Base-by-base conservation (phyloP, 2,329 filamentous ascomycete genomes). In the Ramularia endophylla region DNA sequence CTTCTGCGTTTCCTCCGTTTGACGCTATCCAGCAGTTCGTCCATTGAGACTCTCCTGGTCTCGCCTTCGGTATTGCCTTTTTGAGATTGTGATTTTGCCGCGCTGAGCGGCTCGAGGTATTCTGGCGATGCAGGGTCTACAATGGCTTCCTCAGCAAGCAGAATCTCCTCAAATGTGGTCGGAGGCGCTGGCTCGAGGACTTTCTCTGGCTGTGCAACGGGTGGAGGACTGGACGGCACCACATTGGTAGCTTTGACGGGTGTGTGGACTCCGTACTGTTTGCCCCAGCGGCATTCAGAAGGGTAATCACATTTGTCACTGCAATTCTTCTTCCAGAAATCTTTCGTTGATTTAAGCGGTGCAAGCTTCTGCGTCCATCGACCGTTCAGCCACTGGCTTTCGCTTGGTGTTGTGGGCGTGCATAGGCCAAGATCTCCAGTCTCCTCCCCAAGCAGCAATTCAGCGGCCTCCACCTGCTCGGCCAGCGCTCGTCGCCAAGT, bases 241-340 rank as follows among this genome's bases (percentile, higher is more conserved):
- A 27, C n/a, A 11, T 45, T 40, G 3, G 46, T 28, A 8, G 41
- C 13, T 16, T 31, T 30, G 16, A 40, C 30, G 12, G 55, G 49
- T 5, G 52, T 51, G 27, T 47, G 39, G 2, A 56, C 52, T 4
- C 58, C 57, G 15, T 51, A 59, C 38, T 57, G 53, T 41, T 58
- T 61, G 5, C 62, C 61, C 63, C 63, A 66, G 5, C 67, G 62
- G 46, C 70, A 73, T 38, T 72, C 64, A 19, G 59, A 65, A 0
- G 70, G 70, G 42, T 70, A 72, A 37, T 71, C 65, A 50, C 70
- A 72, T 4, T 36, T 48, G 8, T 57, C 56, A 66, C 67, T 71
- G 53, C 70, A 73, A 43, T 70, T 59, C 38, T 64, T 62, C 40
- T 45, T 46, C 40, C 25, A 8, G 17, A 29, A 38, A 4, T 37